Evolutionary conservation across 163 green algal species (phyloP).

Genomic region (Volvox carteri): DNA sequence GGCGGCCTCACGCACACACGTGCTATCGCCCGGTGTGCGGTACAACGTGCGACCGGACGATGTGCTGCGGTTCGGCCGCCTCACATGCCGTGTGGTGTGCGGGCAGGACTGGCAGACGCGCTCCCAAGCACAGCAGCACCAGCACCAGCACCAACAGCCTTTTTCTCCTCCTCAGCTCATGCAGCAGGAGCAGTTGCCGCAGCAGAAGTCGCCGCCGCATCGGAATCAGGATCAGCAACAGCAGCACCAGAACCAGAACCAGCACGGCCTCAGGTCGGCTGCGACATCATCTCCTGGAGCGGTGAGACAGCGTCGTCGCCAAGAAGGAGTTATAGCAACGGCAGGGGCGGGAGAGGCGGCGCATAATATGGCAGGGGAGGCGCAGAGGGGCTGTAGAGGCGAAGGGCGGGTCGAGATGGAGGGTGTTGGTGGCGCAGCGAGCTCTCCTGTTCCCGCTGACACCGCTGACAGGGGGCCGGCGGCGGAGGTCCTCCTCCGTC

Average conservation of each 20-base stretch:
- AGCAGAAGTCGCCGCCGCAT: neutral
- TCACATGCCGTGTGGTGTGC: slow-evolving; percentile 15
- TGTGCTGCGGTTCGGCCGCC: slow-evolving; percentile 42
- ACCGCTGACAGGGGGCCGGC: too few relatives aligned
- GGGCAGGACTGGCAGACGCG: neutral
- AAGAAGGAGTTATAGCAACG: too few relatives aligned
- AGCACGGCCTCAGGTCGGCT: neutral
- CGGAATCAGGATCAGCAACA: neutral
- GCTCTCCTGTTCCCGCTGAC: neutral
- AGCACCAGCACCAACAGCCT: neutral
- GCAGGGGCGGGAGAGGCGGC: too few relatives aligned
- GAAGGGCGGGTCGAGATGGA: neutral
- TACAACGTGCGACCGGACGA: slow-evolving; percentile 45
- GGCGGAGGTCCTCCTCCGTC: too few relatives aligned
- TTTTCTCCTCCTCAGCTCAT: neutral
- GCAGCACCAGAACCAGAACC: slow-evolving; percentile 4
- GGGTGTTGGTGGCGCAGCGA: neutral
- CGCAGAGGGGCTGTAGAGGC: neutral
- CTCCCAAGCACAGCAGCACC: too few relatives aligned
- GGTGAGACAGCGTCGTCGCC: neutral
- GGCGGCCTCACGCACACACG: neutral
- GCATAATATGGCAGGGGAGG: neutral
- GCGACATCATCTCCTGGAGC: neutral
- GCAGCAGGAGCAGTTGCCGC: neutral
- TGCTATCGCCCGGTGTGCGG: neutral